phyloP scores from a whole-genome alignment of 129 eudicot genomes.

The Chrysanthemum makinoi region DNA sequence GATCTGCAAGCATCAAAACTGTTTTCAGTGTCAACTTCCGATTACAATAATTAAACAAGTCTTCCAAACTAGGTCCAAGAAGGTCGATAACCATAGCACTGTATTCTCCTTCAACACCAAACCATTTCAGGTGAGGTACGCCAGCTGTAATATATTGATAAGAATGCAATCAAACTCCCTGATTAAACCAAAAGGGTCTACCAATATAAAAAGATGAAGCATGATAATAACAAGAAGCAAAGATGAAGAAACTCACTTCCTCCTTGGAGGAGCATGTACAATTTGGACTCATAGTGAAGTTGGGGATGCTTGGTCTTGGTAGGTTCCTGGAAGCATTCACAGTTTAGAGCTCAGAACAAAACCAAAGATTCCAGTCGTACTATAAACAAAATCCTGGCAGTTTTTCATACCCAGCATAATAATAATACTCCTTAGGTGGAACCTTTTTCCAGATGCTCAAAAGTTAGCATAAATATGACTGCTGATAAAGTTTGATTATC shows the following conservation, averaged over 20 bases:
- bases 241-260: slow-evolving; percentile 64
- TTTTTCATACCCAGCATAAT: background rate
- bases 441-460: background rate
- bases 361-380: background rate
- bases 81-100: slow-evolving; percentile 87
- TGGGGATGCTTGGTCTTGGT: slow-evolving; percentile 87
- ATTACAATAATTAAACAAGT: slow-evolving; percentile 82
- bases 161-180: background rate
- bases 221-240: background rate
- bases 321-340: slow-evolving; percentile 56
- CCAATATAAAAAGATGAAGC: background rate
- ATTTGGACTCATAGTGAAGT: slow-evolving; percentile 82
- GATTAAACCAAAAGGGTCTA: slow-evolving; percentile 1
- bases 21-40: slow-evolving; percentile 79
- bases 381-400: background rate
- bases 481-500: background rate
- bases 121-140: slow-evolving; percentile 85
- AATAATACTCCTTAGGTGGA: background rate
- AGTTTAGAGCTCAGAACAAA: background rate
- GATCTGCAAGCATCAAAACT: slow-evolving; percentile 93
- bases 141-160: slow-evolving; percentile 57
- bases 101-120: slow-evolving; percentile 86
- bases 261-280: slow-evolving; percentile 93
- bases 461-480: background rate
- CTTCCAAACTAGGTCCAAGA: slow-evolving; percentile 96